Evolutionary conservation across 306 rosid genomes (phyloP), one percentile per base, ranked within the genome.

Genomic region (Coriaria nepalensis): DNA sequence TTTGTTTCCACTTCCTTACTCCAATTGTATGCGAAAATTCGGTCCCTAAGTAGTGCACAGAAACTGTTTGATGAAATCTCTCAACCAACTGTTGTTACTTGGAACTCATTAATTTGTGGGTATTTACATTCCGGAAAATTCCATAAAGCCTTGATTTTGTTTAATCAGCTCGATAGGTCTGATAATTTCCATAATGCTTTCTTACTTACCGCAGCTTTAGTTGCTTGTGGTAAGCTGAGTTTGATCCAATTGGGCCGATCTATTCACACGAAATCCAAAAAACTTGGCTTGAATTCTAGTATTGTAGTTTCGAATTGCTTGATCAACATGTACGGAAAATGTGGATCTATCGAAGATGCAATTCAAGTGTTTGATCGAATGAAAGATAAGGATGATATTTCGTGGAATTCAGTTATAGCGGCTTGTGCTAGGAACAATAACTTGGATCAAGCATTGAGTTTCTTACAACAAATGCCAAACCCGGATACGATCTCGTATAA

Each of bases 311-410:
- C 71, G 5, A 81, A 78, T 12, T 76, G 95, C 68, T 78, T 78
- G 82, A 69, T 76, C 65, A 74, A 76, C 53, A 78, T 76, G 95
- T 86, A 78, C 66, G 93, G 87, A 32, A 81, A 81, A 81, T 81
- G 87, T 2, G 75, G 83, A 2, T 69, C 44, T 46, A 63, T 69
- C 37, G 66, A 62, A 61, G 61, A 50, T 11, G 73, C 79, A 20
- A 55, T 67, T 0, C 6, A 41, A 35, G 61, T 65, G 29, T 85
- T 76, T 38, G 49, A 35, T 29, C 53, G 63, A 53, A 62, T 66
- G 37, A 35, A 32, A 13, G 69, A 62, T 0, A 81, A 47, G 77
- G 86, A 80, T 46, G 42, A 33, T 10, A 59, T 84, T 55, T 72
- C 94, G 8, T 84, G 92, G 92, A 84, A 80, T 61, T 80, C 94